Base-by-base conservation (phyloP, 2,329 filamentous ascomycete species). In the Trichocomaceae sp. region DNA sequence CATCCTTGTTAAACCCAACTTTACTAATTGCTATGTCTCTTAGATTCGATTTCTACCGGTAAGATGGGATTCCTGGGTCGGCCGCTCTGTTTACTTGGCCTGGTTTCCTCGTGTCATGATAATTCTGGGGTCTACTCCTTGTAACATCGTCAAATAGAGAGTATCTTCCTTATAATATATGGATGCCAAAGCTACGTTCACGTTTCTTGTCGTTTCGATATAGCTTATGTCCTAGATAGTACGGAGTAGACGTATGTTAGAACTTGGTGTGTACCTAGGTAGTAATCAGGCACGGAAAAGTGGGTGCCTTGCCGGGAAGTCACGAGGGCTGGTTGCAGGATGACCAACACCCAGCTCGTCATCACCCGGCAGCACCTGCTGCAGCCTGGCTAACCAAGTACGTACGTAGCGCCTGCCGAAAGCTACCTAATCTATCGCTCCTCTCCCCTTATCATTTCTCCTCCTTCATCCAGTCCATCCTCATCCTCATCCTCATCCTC, bases 21-120 rank as follows among this genome's bases (percentile, higher is more conserved):
- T 51, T 78, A 81, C 69, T 84, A 60, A 72, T 57, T 42, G 19
- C 42, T 31, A 37, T 54, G 20, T 12, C 81, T 67, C 81, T 80
- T 75, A 88, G 88, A 77, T 95, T 95, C 69, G 91, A 96, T 72
- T 96, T 95, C 75, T 95, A 95, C 82, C 90, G 88, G 60, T 74
- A 70, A 65, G 58, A 55, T 33, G 35, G 35, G 7, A 47, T n/a
- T 10, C n/a, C 20, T 17, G 17, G 41, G 47, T 20, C 17, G 26
- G 50, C 15, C 23, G 13, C 41, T 45, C 33, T 46, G 41, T 44
- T n/a, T 46, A 3, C 12, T 17, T 26, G 41, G n/a, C n/a, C 58
- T 61, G 59, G 57, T 60, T 35, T 63, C 60, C 59, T 60, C 62
- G 3, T 20, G 39, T 42, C 39, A 42, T 22, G 1, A 22, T 22